Percentiles rank a stretch among this genome's conserved stretches.
phyloP scores from a whole-genome alignment of 164 flowering plant species.

The Dillenia turbinata region DNA sequence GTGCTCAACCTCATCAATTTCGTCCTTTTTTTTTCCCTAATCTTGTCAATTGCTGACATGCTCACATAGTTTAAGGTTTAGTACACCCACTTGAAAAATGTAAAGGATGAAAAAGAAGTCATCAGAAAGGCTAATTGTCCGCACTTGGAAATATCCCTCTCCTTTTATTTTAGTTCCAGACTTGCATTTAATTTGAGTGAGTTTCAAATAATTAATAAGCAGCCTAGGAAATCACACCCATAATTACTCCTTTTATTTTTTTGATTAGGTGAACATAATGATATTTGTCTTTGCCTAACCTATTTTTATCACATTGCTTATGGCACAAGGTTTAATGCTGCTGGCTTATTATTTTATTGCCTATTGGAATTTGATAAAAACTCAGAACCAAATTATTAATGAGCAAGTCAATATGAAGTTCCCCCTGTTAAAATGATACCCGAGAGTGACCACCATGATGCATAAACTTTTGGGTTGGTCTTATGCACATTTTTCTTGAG shows the following conservation, averaged over 20 bases:
- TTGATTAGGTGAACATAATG: constrained; percentile 11
- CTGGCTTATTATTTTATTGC: constrained; percentile 1
- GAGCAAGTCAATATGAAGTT: neutral
- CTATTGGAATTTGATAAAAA: neutral
- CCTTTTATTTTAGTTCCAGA: constrained; percentile 1
- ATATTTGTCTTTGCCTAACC: constrained; percentile 14
- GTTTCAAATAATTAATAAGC: constrained; percentile 8
- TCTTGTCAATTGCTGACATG: constrained; percentile 38
- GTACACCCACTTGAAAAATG: constrained; percentile 27
- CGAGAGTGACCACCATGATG: constrained; percentile 37
- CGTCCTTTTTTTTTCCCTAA: constrained; percentile 20
- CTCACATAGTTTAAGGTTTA: constrained; percentile 35
- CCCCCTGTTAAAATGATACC: constrained; percentile 22
- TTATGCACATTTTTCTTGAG: no score
- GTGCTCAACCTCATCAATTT: constrained; percentile 22
- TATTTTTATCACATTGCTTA: constrained; percentile 1
- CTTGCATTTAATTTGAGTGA: constrained; percentile 7
- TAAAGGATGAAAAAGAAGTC: constrained; percentile 10
- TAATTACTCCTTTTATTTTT: constrained; percentile 20
- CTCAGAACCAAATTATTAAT: neutral
- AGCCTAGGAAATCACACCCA: constrained; percentile 15
- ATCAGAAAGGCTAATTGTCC: constrained; percentile 19
- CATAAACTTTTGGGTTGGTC: no score
- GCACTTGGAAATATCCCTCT: constrained; percentile 14
- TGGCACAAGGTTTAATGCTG: neutral